Evolutionary conservation across 805 yeast species (phyloP), one percentile per base, ranked within the genome.

Genomic region (Candida ortonii): DNA sequence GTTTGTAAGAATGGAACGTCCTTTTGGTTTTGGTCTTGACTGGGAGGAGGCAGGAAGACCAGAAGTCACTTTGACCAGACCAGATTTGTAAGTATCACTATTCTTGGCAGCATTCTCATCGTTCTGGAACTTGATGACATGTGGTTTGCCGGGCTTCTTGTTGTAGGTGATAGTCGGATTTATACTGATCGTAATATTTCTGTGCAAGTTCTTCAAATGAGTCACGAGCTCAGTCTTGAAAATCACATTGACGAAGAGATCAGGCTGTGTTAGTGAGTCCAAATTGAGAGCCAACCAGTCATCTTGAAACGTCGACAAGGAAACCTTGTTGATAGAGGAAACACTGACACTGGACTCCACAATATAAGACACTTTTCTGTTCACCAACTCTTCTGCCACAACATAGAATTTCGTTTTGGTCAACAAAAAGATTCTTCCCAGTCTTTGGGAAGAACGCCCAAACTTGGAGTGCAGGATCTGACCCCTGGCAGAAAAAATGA

Each of bases 221-320:
- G 95, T 79, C 1, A 84, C 65, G 34, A 93, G 65, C 56, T 93
- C 98, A 0, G 97, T 93, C 63, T 93, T 93, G 66, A 93, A 84
- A 38, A 75, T 74, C 39, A 88, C 71, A 59, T 84, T 84, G 41
- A 93, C 66, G 38, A 93, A 75, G 9, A 85, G 71, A 61, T 93
- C 98, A 1, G 96, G 87, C 33, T 68, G 72, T 1, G 72, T 49
- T 5, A 72, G 65, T 0, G 78, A 71, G 14, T 71, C 70, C 37
- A 78, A 59, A 22, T 75, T 73, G 28, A 84, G 53, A 1, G 95
- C 94, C 21, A 89, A 57, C 98, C 98, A 93, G 52, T 89, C 93
- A 61, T 93, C 98, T 46, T 89, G 93, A 36, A 78, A 67, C 29
- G 71, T 76, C 0, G 96, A 84, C 47, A 93, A 52, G 4, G 80